Percentiles rank a stretch among this genome's conserved stretches.
Evolutionary conservation across 805 yeast species (phyloP).

Genomic region (Dipodascus albidus): DNA sequence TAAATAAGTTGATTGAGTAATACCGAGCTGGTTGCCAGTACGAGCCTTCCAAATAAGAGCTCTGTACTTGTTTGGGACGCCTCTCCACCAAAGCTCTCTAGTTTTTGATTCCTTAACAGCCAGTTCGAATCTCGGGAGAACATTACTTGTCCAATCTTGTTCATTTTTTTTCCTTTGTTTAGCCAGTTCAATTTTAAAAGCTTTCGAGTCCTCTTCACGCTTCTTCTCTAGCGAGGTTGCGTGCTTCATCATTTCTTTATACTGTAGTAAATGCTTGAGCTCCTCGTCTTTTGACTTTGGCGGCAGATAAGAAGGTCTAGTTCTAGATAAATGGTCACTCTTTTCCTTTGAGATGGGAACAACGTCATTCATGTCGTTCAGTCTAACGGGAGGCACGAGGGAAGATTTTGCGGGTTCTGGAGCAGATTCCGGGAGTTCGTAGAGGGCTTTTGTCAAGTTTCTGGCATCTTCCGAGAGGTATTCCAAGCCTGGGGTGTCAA

Average conservation of each 20-base stretch:
- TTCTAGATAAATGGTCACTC: constrained; percentile 29
- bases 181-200: constrained; percentile 14
- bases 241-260: constrained; percentile 30
- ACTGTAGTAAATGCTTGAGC: constrained; percentile 41
- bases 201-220: constrained; percentile 7
- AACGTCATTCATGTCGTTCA: constrained; percentile 7
- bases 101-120: constrained; percentile 29
- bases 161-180: constrained; percentile 20
- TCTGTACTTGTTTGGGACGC: constrained; percentile 37
- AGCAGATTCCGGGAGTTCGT: constrained; percentile 12
- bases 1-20: constrained; percentile 13
- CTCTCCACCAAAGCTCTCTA: constrained; percentile 53
- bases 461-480: constrained; percentile 27
- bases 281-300: constrained; percentile 48
- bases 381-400: not conserved
- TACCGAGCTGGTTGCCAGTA: constrained; percentile 26
- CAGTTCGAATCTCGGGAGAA: constrained; percentile 28
- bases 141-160: constrained; percentile 30
- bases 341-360: constrained; percentile 6
- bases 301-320: constrained; percentile 57
- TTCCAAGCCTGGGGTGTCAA: constrained; percentile 16
- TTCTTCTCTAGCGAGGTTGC: constrained; percentile 30
- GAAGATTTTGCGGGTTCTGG: constrained; percentile 7
- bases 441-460: constrained; percentile 24
- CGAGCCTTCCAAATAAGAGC: constrained; percentile 40